A percentile compares a stretch with the other conserved stretches of the same genome.
Evolutionary conservation across 345 rosid genomes (phyloP).

Genomic region (thale cress (Arabidopsis thaliana)): DNA sequence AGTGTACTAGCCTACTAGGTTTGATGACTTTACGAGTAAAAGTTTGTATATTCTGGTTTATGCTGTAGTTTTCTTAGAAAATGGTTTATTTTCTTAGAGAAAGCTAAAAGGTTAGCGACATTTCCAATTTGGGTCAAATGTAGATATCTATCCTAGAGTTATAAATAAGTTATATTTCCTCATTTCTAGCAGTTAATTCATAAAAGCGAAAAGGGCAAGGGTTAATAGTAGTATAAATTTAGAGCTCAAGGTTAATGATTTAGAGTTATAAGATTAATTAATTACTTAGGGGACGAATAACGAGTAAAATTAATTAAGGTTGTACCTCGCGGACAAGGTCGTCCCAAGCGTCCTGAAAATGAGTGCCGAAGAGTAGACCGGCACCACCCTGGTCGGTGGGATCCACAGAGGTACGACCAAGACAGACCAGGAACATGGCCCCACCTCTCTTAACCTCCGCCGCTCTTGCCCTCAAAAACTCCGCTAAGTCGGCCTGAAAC

Average conservation of each 20-base stretch:
- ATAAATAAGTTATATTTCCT: neutral
- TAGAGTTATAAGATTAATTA: neutral
- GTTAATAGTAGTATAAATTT: neutral
- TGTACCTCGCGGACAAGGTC: conserved; percentile 94
- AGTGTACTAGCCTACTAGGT: neutral
- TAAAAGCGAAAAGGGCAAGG: neutral
- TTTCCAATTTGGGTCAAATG: neutral
- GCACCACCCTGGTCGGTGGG: conserved; percentile 98
- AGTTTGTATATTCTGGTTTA: neutral
- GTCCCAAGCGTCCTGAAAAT: conserved; percentile 98
- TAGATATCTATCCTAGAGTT: neutral
- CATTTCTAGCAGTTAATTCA: neutral
- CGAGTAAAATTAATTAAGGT: neutral
- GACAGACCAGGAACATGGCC: conserved; percentile 90
- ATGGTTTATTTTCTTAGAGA: neutral
- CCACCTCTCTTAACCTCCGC: conserved; percentile 84
- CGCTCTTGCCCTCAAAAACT: conserved; percentile 71
- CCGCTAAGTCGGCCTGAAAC: conserved; percentile 77
- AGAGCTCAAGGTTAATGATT: conserved; percentile 13
- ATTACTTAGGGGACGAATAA: neutral
- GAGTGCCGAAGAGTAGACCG: conserved; percentile 94
- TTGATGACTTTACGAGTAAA: neutral
- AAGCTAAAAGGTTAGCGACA: neutral
- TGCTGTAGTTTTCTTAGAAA: neutral
- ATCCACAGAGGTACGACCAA: conserved; percentile 84